Base-by-base conservation (phyloP, 2,329 filamentous ascomycete genomes). In the Plectosphaerella plurivora region DNA sequence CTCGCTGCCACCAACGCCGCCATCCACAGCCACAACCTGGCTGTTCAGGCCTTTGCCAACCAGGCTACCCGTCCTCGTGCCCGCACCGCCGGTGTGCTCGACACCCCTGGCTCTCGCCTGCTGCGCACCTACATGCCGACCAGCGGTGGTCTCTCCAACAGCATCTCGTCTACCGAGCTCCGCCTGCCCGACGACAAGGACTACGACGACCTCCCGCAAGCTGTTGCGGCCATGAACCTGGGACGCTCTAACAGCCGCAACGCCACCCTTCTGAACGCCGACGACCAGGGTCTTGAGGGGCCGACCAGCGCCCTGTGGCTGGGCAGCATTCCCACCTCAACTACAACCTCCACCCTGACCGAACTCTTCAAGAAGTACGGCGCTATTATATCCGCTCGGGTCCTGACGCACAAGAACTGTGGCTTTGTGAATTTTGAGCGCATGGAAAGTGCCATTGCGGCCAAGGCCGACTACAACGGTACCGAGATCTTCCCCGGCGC, bases 401-500 rank as follows among this genome's bases (percentile, higher is more conserved):
- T 99, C 5, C 78, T 99, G 56, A 97, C 94, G 1, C 91, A 99
- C 76, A 99, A 99, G 79, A 97, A 96, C 71, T 99, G 94, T 67
- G 94, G 93, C 3, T 99, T 99, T 62, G 93, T 99, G 66, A 99
- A 99, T 70, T 99, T 96, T 64, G 91, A 97, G 70, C 87, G 84
- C 54, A 74, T 94, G 28, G 92, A 97, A 59, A 96, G 91, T 66
- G 94, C 94, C 52, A 86, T 97, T 39, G 86, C 90, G 55, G 94
- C 94, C 15, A 95, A 93, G 68, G 85, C 85, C 14, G 81, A 86
- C 65, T 86, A 96, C 71, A 97, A 97, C 63, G 91, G 91, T 63
- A 97, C 96, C 71, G 94, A 99, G 69, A 97, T 99, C 55, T 99
- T 99, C 75, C 94, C 94, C 9, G 94, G 94, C 51, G 92, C 92